These are phyloP conservation scores for Cladosporium austrohemisphaericum DNA, from an alignment of 2,329 filamentous ascomycete species.

Conservation along the genomic window DNA sequence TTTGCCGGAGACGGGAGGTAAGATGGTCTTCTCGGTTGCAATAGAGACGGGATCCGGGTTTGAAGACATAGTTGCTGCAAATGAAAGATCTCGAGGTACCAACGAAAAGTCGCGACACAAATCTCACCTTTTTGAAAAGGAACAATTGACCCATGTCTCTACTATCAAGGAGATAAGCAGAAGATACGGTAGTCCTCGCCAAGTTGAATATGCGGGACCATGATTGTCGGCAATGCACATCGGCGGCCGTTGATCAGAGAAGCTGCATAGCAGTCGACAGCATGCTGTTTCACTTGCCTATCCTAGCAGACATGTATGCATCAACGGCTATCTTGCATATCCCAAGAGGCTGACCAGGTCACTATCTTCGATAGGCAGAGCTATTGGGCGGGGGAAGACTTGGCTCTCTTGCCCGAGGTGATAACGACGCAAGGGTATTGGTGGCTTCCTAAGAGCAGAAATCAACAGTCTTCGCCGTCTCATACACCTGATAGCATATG, in stretches of 20 bases:
- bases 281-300: background rate
- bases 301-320: background rate
- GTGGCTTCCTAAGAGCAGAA: background rate
- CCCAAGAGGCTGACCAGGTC: background rate
- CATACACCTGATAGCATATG: background rate
- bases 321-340: background rate
- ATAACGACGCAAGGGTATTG: slow-evolving; percentile 4
- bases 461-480: background rate
- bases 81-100: background rate
- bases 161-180: slow-evolving; percentile 7
- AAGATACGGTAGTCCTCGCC: slow-evolving; percentile 2
- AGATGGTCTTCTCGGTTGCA: slow-evolving; percentile 6
- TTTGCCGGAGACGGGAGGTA: slow-evolving; percentile 11
- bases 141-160: background rate
- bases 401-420: slow-evolving; percentile 9
- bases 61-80: background rate
- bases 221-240: background rate
- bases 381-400: slow-evolving; percentile 2
- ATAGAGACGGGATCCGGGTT: slow-evolving; percentile 11
- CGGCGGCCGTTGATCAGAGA: background rate
- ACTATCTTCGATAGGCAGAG: slow-evolving; percentile 15
- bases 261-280: background rate
- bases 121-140: background rate
- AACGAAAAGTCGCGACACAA: background rate
- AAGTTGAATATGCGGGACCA: background rate